These are phyloP conservation scores for Phylloporus sp. DNA, from an alignment of 768 basidiomycete species.

Conservation along the genomic window DNA sequence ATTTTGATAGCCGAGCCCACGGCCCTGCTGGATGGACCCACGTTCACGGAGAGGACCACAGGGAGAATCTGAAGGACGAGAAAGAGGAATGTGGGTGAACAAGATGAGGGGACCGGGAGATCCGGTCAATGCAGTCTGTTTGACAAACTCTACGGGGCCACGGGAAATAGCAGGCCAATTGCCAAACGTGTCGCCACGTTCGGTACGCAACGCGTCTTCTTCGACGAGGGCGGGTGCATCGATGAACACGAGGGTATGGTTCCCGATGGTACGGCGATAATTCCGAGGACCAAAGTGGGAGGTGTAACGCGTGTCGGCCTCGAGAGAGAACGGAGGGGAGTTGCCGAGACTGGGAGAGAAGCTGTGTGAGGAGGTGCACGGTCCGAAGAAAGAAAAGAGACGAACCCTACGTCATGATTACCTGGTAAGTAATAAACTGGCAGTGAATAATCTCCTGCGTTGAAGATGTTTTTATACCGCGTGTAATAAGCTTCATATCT, in stretches of 20 bases:
- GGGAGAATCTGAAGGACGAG: conserved; percentile 55
- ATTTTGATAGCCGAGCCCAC: conserved; percentile 82
- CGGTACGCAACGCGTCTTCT: conserved; percentile 55
- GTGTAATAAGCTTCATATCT: conserved; percentile 72
- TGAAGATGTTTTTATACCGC: conserved; percentile 71
- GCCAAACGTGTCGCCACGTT: conserved; percentile 36
- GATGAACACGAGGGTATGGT: conserved; percentile 67
- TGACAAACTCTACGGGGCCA: conserved; percentile 53
- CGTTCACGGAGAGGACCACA: conserved; percentile 80
- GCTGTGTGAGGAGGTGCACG: conserved; percentile 1
- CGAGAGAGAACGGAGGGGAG: conserved; percentile 32
- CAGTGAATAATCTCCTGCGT: conserved; percentile 34
- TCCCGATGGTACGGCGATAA: conserved; percentile 55
- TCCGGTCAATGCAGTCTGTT: conserved; percentile 29
- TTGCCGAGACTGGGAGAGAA: conserved; percentile 26
- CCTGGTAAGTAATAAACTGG: conserved; percentile 77
- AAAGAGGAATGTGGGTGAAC: conserved; percentile 87
- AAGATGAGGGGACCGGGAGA: conserved; percentile 54
- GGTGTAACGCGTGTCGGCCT: conserved; percentile 53
- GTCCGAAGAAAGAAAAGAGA: conserved; percentile 3
- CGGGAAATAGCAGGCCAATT: conserved; percentile 45
- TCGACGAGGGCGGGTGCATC: conserved; percentile 73
- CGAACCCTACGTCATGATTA: conserved; percentile 85
- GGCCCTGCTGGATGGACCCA: conserved; percentile 66
- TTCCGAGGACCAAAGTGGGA: conserved; percentile 75